A percentile compares a stretch with the other conserved stretches of the same genome.
Evolutionary conservation across 345 rosid species (phyloP).

Genomic region (Euclidium syriacum): DNA sequence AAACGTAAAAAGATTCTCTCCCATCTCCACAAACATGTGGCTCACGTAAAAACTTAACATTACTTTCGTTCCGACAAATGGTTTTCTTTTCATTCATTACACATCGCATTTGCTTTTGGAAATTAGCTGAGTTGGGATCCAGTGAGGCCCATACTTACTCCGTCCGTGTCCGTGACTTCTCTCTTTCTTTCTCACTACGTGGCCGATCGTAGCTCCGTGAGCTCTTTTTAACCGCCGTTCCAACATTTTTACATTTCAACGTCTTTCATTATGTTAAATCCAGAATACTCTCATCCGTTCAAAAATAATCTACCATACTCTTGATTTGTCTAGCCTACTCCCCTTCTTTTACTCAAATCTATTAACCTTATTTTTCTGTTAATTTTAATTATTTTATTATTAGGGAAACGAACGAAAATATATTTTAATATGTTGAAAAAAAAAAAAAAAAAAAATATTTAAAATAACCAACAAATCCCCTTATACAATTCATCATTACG

Average conservation of each 20-base stretch:
- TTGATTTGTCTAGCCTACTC: too few relatives aligned
- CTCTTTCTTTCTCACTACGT: slow-evolving; percentile 10
- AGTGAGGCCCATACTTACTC: background rate
- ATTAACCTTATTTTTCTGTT: too few relatives aligned
- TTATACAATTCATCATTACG: too few relatives aligned
- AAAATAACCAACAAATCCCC: too few relatives aligned
- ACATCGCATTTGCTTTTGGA: slow-evolving; percentile 8
- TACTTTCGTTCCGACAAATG: background rate
- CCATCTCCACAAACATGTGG: slow-evolving; percentile 9
- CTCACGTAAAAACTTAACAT: slow-evolving; percentile 8
- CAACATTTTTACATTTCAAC: background rate
- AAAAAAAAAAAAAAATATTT: too few relatives aligned
- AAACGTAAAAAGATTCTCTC: slow-evolving; percentile 12
- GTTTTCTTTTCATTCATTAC: background rate
- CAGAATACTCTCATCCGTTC: too few relatives aligned
- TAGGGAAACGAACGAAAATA: too few relatives aligned
- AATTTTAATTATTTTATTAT: too few relatives aligned
- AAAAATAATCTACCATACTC: too few relatives aligned
- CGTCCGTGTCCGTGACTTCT: slow-evolving; percentile 16
- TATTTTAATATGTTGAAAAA: too few relatives aligned
- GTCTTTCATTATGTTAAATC: too few relatives aligned
- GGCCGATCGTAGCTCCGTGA: slow-evolving; percentile 11
- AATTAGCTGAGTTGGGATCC: slow-evolving; percentile 17
- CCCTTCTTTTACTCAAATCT: too few relatives aligned
- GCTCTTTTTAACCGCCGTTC: background rate